Evolutionary conservation across 306 rosid species (phyloP).

Genomic region (Quillaja saponaria): DNA sequence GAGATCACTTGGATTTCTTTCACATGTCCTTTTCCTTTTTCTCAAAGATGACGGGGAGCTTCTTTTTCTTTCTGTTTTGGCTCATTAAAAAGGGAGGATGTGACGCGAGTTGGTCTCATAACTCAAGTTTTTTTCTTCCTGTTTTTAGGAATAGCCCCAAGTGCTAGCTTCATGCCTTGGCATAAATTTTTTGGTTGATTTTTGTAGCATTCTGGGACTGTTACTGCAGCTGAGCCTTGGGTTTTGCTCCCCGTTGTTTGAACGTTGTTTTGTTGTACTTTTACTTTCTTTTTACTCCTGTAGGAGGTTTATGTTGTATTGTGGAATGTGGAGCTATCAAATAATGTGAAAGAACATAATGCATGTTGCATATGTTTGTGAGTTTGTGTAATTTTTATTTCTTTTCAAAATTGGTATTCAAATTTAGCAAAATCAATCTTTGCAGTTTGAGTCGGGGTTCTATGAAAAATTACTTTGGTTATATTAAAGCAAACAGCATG

Average conservation of each 20-base stretch:
- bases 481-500: too few relatives aligned
- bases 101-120: constrained; percentile 44
- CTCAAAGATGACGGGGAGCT: constrained; percentile 47
- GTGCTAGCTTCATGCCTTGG: constrained; percentile 42
- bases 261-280: constrained; percentile 19
- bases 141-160: constrained; percentile 41
- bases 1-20: not conserved
- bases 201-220: constrained; percentile 55
- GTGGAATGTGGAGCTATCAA: too few relatives aligned
- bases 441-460: too few relatives aligned
- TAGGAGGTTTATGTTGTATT: constrained; percentile 43
- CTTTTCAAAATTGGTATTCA: too few relatives aligned
- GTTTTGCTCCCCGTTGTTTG: constrained; percentile 42
- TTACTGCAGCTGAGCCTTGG: constrained; percentile 42
- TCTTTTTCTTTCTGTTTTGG: constrained; percentile 35
- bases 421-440: too few relatives aligned
- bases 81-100: constrained; percentile 52
- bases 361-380: too few relatives aligned
- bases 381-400: too few relatives aligned
- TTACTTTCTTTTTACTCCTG: constrained; percentile 37
- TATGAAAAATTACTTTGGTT: too few relatives aligned
- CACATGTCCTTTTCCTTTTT: not conserved
- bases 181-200: constrained; percentile 38
- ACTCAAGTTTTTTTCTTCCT: constrained; percentile 56
- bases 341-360: too few relatives aligned